These are phyloP conservation scores for Stylosanthes scabra DNA, from an alignment of 331 rosid species.

Conservation along the genomic window DNA sequence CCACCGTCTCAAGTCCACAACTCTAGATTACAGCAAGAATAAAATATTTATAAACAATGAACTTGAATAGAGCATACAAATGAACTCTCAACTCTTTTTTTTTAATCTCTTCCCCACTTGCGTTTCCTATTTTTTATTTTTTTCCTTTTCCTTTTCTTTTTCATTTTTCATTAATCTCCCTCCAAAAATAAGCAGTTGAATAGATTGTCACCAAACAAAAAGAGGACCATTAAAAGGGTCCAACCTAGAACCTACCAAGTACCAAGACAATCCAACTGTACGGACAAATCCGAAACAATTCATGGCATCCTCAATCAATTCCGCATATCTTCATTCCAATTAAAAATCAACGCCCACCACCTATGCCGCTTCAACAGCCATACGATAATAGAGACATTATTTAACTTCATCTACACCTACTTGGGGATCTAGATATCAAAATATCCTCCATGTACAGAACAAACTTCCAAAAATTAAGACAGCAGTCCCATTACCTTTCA, in stretches of 20 bases:
- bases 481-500: slow-evolving; percentile 23
- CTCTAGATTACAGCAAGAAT: slow-evolving; percentile 19
- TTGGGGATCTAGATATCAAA: slow-evolving; percentile 37
- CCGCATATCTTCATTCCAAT: slow-evolving; percentile 41
- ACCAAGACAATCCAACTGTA: slow-evolving; percentile 14
- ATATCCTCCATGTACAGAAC: slow-evolving; percentile 50
- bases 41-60: slow-evolving; percentile 5
- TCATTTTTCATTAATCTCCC: slow-evolving; percentile 9
- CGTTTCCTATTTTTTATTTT: neutral
- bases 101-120: too few species aligned
- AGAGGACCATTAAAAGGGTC: slow-evolving; percentile 4
- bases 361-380: slow-evolving; percentile 37
- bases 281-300: slow-evolving; percentile 37
- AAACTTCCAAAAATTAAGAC: slow-evolving; percentile 37
- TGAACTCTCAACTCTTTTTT: slow-evolving; percentile 23
- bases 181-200: slow-evolving; percentile 6
- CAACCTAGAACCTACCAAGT: neutral
- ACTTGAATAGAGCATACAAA: neutral
- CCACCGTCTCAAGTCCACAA: neutral
- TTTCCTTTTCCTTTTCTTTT: neutral
- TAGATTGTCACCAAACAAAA: slow-evolving; percentile 2
- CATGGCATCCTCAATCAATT: slow-evolving; percentile 25
- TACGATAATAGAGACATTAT: slow-evolving; percentile 13
- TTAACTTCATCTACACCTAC: slow-evolving; percentile 25
- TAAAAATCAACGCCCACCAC: slow-evolving; percentile 38